Evolutionary conservation across 2,329 filamentous ascomycete genomes (phyloP), one percentile per base, ranked within the genome.

Genomic region (Setomelanomma holmii): DNA sequence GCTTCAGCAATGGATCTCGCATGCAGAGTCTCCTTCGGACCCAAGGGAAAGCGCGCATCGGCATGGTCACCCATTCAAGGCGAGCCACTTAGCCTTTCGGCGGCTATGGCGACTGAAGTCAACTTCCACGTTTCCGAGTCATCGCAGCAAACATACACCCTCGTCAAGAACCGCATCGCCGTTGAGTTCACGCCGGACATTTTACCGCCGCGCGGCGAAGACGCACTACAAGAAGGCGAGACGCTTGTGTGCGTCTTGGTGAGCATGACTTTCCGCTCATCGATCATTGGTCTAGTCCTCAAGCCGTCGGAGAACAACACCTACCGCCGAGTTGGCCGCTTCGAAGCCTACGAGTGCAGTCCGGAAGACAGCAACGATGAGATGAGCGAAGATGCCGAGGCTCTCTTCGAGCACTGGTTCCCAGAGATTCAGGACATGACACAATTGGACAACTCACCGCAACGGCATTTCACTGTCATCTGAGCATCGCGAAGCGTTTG

Each of bases 211-310:
- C 56, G 60, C 16, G 67, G 64, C 7, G 61, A 68, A n/a, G 66
- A 72, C 33, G 53, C 48, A n/a, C 40, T 72, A 1, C 53, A 51
- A 16, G 48, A 64, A 22, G 70, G 69, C 19, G 68, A 73, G n/a
- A 66, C 51, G 5, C 68, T 74, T 5, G 47, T 67, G 1, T 72
- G 68, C 43, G 64, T 71, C 4, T 55, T 74, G 11, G 61, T 72
- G 6, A 69, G 69, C 63, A 74, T 74, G 71, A 73, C 71, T 3
- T 74, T 66, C 49, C 67, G 71, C 4, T 68, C 68, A 1, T 73
- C 70, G 0, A 69, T 74, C 34, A 63, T 72, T 14, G 71, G 71
- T 1, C 45, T 74, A 6, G 64, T 74, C 0, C 58, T 74, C 23
- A 69, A 71, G 40, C 52, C 50, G 4, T 49, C 53, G 2, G 58